Percentiles rank a stretch among this genome's conserved stretches.
Conservation (phyloP, 805 yeast genomes). For the Candida maesae region DNA sequence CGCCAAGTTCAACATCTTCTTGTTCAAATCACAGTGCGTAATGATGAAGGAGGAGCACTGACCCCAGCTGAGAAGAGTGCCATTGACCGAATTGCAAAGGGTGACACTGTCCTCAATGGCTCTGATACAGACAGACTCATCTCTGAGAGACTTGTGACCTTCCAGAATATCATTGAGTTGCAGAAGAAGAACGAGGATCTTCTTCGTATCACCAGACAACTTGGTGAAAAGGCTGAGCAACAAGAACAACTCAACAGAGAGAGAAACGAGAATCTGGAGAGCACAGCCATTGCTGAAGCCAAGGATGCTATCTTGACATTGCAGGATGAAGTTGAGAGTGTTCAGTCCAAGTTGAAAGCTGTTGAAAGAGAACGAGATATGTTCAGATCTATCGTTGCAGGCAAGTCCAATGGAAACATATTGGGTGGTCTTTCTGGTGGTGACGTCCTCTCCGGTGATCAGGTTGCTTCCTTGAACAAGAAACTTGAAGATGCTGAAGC, state of each 20-base stretch:
- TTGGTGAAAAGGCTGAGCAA: slow-evolving; percentile 68
- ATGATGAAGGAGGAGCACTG: slow-evolving; percentile 56
- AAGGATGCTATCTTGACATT: slow-evolving; percentile 62
- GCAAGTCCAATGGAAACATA: slow-evolving; percentile 19
- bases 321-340: slow-evolving; percentile 51
- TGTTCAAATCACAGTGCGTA: slow-evolving; percentile 58
- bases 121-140: slow-evolving; percentile 73
- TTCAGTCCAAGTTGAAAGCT: slow-evolving; percentile 49
- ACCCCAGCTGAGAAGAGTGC: slow-evolving; percentile 62
- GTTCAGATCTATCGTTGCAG: slow-evolving; percentile 36
- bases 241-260: slow-evolving; percentile 43
- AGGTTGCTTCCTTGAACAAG: slow-evolving; percentile 11
- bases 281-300: slow-evolving; percentile 55
- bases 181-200: slow-evolving; percentile 74
- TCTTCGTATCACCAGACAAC: slow-evolving; percentile 59
- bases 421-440: slow-evolving; percentile 14
- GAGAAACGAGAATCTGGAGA: slow-evolving; percentile 38
- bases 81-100: slow-evolving; percentile 46
- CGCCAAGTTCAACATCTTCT: slow-evolving; percentile 77
- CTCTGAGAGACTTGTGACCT: slow-evolving; percentile 68
- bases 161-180: slow-evolving; percentile 62
- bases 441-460: slow-evolving; percentile 4
- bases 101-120: slow-evolving; percentile 32
- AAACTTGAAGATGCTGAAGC: slow-evolving; percentile 15
- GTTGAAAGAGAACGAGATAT: slow-evolving; percentile 67